Base-by-base conservation (phyloP, 352 stramenopile species). In the Globisporangium recalcitrans region DNA sequence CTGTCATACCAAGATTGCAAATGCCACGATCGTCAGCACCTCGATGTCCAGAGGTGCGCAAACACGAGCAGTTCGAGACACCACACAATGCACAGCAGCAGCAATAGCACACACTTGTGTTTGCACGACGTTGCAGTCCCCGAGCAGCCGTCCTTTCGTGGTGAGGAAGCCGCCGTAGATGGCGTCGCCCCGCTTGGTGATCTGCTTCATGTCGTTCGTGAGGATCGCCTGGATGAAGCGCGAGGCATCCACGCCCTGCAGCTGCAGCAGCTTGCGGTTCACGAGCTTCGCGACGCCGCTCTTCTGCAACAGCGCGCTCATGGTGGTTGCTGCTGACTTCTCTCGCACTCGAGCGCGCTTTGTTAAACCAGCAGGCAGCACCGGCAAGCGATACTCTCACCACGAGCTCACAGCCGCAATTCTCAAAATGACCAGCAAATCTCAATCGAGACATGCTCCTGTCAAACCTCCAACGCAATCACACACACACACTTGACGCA, bases 151-250 rank as follows among this genome's bases (percentile, higher is more conserved):
- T 13, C 86, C 85, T 55, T 95, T 95, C 22, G 84, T 82, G 51
- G 69, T 92, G 11, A 95, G 66, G 64, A 93, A 95, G 31, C 71
- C 80, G 40, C 83, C 86, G 64, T 95, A 95, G 29, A 91, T 69
- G 24, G 81, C 77, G 31, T 90, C 74, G 11, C 82, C 75, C 8
- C 75, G 72, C 52, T 64, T 72, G 27, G 66, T 54, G 29, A 93
- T 53, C 5, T 46, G 55, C 62, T 85, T 88, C 74, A 94, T 91
- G 69, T 95, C 85, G 63, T 93, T 96, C 38, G 87, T 93, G 56
- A 95, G 68, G 49, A 95, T 79, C 14, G 80, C 82, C 59, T 96
- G 87, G 44, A 95, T 63, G 64, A 93, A 96, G 49, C 79, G 74
- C 51, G 75, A 68, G 3, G 84, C 82, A 38, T 96, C 87, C 8